phyloP scores from a whole-genome alignment of 768 basidiomycete species.

The Tylopilus rubrobrunneus region DNA sequence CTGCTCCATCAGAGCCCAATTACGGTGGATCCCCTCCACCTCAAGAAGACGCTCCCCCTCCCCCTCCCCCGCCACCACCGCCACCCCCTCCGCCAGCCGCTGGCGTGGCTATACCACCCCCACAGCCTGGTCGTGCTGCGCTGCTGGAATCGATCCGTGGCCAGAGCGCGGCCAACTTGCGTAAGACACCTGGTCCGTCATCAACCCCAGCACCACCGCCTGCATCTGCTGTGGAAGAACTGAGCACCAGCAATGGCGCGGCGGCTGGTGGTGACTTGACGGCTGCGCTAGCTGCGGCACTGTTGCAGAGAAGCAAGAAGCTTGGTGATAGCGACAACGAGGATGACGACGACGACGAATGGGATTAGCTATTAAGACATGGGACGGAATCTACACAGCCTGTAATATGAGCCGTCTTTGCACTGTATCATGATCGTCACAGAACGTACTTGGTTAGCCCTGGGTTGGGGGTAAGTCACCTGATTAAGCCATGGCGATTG shows the following conservation, averaged over 20 bases:
- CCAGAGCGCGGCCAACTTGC: slow-evolving; percentile 66
- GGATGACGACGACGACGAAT: slow-evolving; percentile 71
- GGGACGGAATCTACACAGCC: slow-evolving; percentile 2
- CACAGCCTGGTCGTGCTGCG: slow-evolving; percentile 58
- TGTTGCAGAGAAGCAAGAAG: slow-evolving; percentile 80
- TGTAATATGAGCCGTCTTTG: slow-evolving; percentile 2
- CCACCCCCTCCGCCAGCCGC: slow-evolving; percentile 39
- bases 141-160: slow-evolving; percentile 82
- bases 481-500: slow-evolving; percentile 31
- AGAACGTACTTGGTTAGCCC: not conserved
- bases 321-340: slow-evolving; percentile 84
- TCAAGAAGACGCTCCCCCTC: slow-evolving; percentile 26
- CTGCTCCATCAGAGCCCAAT: too few relatives aligned
- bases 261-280: slow-evolving; percentile 68
- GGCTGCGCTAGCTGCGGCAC: slow-evolving; percentile 75
- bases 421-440: not conserved
- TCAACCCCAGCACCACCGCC: slow-evolving; percentile 36
- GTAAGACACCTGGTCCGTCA: slow-evolving; percentile 42
- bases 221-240: slow-evolving; percentile 27
- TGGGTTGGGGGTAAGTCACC: slow-evolving; percentile 21
- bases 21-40: too few relatives aligned
- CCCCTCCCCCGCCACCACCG: slow-evolving; percentile 34
- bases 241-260: slow-evolving; percentile 30
- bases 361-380: slow-evolving; percentile 33
- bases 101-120: slow-evolving; percentile 33